Evolutionary conservation across 73 alveolate genomes (phyloP).

Genomic region (Tetrahymena thermophila): DNA sequence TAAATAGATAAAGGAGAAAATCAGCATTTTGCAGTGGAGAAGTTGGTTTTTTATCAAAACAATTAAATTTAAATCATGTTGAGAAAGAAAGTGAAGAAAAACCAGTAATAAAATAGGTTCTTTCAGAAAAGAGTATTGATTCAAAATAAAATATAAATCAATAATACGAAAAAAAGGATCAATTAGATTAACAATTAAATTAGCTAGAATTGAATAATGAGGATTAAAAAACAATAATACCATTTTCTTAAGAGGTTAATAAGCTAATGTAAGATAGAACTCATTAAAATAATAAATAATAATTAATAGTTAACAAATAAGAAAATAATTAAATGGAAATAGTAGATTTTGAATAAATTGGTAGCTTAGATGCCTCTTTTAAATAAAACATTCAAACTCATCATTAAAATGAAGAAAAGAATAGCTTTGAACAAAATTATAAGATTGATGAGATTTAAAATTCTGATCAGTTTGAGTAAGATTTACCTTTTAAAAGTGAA

Average conservation of each 20-base stretch:
- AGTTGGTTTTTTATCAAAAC: not conserved
- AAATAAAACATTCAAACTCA: not conserved
- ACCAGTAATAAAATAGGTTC: not conserved
- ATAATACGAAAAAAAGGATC: not conserved
- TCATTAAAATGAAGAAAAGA: too few species aligned
- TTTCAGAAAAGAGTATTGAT: not conserved
- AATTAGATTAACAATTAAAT: too few species aligned
- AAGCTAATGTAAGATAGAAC: not conserved
- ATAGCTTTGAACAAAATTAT: too few species aligned
- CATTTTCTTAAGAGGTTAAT: not conserved
- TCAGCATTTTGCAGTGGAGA: not conserved
- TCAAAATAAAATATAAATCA: not conserved
- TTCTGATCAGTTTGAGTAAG: not conserved
- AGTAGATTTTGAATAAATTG: not conserved
- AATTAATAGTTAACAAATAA: not conserved
- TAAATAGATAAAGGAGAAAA: not conserved
- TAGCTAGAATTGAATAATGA: not conserved
- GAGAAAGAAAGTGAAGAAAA: not conserved
- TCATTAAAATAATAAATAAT: not conserved
- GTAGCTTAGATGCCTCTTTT: not conserved
- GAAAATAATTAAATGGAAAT: not conserved
- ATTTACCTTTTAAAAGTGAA: not conserved
- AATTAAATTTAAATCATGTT: too few species aligned
- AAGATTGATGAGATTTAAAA: not conserved
- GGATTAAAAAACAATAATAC: too few species aligned